Evolutionary conservation across 805 yeast species (phyloP), one percentile per base, ranked within the genome.

Genomic region (Candida bentonensis): DNA sequence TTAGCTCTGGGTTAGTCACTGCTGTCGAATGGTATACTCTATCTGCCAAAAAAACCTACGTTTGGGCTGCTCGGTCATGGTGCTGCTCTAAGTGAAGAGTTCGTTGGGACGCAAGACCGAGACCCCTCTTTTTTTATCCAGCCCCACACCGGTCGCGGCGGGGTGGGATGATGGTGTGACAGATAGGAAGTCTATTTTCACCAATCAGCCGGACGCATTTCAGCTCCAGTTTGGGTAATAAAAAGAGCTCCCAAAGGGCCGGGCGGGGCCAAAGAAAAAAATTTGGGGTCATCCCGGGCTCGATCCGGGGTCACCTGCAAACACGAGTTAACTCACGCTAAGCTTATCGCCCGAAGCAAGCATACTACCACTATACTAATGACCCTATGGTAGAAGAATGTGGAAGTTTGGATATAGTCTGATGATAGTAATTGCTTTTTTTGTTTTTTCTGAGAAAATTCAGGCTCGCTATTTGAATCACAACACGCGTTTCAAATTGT

Each of bases 1-100:
- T 96, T 55, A 89, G 68, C n/a, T 83, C 76, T 63, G 52, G 52
- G 33, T 44, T 46, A 43, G 43, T 45, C 20, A 30, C 20, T 25
- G 27, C 7, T 13, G 13, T 13, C 13, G 13, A 25, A 25, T 9
- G 13, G 27, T 9, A 9, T 13, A 25, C 27, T 25, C 27, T 13
- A 25, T 25, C 11, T 25, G 27, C 27, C 7, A 7, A 9, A 7
- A 25, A 25, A 25, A 25, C 27, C 13, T 25, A 25, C 27, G 27
- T 13, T 25, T 25, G 7, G 27, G 27, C 27, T 25, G 27, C 27
- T 25, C 27, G 7, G 27, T 25, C 27, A 13, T n/a, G n/a, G n/a
- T n/a, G n/a, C n/a, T n/a, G n/a, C n/a, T n/a, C n/a, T n/a, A n/a
- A n/a, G n/a, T n/a, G n/a, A n/a, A n/a, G n/a, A 17, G 11, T 39